Conservation (phyloP, 495 filamentous ascomycete species). For the Clavariopsis aquatica region DNA sequence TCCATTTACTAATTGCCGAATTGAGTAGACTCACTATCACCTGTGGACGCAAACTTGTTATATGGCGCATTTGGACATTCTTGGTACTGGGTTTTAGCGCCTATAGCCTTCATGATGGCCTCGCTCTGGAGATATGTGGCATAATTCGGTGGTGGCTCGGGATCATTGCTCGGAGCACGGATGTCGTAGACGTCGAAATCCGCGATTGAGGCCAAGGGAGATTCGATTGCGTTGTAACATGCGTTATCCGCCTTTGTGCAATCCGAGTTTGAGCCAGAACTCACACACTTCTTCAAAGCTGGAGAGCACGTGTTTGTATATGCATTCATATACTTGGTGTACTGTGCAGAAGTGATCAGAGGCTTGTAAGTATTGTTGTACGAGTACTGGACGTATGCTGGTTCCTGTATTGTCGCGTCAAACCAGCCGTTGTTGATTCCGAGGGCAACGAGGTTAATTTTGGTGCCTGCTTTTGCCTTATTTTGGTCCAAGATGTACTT, state of each 20-base stretch:
- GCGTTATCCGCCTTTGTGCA: slow-evolving; percentile 50
- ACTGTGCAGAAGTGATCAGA: slow-evolving; percentile 50
- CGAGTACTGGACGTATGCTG: slow-evolving; percentile 54
- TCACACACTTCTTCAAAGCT: slow-evolving; percentile 45
- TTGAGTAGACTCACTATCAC: slow-evolving; percentile 53
- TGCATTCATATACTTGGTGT: slow-evolving; percentile 44
- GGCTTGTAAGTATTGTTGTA: slow-evolving; percentile 57
- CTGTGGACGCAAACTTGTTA: slow-evolving; percentile 50
- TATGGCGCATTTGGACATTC: slow-evolving; percentile 50
- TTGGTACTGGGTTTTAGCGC: slow-evolving; percentile 51
- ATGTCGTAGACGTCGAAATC: slow-evolving; percentile 58
- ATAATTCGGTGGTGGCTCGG: slow-evolving; percentile 54
- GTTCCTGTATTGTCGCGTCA: slow-evolving; percentile 53
- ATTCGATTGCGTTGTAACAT: slow-evolving; percentile 52
- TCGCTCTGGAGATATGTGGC: slow-evolving; percentile 47
- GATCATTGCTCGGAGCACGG: slow-evolving; percentile 49
- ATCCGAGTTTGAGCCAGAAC: slow-evolving; percentile 44
- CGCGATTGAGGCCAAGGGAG: slow-evolving; percentile 40
- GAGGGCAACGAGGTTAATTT: slow-evolving; percentile 56
- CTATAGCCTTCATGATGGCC: slow-evolving; percentile 53
- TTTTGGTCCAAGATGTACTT: slow-evolving; percentile 57
- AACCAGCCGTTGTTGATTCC: slow-evolving; percentile 63
- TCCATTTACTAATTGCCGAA: slow-evolving; percentile 46
- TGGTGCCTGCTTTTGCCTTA: slow-evolving; percentile 50
- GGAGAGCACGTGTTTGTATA: slow-evolving; percentile 51